These are phyloP conservation scores for Naganishia vaughanmartiniae DNA, from an alignment of 768 basidiomycete genomes.

Conservation along the genomic window DNA sequence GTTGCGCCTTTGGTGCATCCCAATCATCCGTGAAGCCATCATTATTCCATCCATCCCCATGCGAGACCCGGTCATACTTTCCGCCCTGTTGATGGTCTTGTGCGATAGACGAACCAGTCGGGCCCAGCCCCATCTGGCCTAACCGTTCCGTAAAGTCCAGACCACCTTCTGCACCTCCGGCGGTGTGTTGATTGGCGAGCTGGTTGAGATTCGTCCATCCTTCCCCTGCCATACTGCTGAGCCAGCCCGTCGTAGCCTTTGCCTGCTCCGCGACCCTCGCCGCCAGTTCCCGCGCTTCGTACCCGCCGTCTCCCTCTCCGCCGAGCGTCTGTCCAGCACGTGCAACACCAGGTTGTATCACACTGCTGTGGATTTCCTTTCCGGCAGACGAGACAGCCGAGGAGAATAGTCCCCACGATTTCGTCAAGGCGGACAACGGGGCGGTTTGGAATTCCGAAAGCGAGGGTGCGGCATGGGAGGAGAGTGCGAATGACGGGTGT, in stretches of 20 bases:
- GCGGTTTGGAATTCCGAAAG: constrained; percentile 80
- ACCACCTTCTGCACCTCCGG: constrained; percentile 68
- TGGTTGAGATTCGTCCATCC: constrained; percentile 46
- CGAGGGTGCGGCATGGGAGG: constrained; percentile 75
- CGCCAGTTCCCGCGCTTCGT: constrained; percentile 40
- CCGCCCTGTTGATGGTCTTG: constrained; percentile 17
- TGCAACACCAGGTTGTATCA: constrained; percentile 86
- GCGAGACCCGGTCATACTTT: constrained; percentile 68
- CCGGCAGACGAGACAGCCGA: constrained; percentile 76
- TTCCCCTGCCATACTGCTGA: constrained; percentile 42
- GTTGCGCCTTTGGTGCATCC: constrained; percentile 39
- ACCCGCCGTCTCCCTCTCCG: constrained; percentile 24
- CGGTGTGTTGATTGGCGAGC: constrained; percentile 60
- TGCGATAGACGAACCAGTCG: neutral
- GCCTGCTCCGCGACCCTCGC: constrained; percentile 31
- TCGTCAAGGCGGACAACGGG: constrained; percentile 77
- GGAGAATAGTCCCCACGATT: constrained; percentile 95
- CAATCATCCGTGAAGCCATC: constrained; percentile 60
- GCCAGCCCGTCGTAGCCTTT: constrained; percentile 39
- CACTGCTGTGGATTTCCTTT: constrained; percentile 73
- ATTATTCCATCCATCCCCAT: constrained; percentile 49
- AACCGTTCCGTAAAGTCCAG: constrained; percentile 22
- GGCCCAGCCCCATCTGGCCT: constrained; percentile 12
- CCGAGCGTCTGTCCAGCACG: constrained; percentile 56
- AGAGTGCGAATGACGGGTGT: constrained; percentile 69